Conservation (phyloP, 2,329 filamentous ascomycete species). For the Colletotrichum plurivorum region DNA sequence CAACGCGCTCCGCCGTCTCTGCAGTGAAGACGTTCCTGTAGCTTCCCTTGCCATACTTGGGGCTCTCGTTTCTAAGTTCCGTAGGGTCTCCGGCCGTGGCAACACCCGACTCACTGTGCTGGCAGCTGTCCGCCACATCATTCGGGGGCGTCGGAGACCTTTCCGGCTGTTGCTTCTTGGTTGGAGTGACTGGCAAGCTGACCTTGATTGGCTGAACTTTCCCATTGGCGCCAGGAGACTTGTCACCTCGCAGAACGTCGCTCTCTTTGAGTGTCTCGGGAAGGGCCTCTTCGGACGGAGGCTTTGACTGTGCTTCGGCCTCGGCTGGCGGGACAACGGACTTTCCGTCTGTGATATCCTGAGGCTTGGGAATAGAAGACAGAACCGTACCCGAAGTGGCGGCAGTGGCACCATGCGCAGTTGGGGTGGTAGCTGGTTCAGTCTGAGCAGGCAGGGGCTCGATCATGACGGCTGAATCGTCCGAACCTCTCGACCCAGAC, state of each 20-base stretch:
- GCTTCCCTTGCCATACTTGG: slow-evolving; percentile 1
- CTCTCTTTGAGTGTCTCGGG: slow-evolving; percentile 13
- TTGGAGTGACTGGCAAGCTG: slow-evolving; percentile 27
- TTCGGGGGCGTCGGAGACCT: background rate
- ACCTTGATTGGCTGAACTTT: slow-evolving; percentile 14
- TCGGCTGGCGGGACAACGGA: background rate
- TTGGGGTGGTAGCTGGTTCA: too few species aligned
- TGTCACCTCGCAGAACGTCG: background rate
- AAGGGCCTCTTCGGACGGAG: slow-evolving; percentile 47
- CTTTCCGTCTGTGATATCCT: background rate
- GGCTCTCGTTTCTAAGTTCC: background rate
- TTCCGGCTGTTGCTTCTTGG: slow-evolving; percentile 1
- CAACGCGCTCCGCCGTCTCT: background rate
- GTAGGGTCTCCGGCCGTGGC: background rate
- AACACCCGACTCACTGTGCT: background rate
- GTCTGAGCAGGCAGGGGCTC: too few species aligned
- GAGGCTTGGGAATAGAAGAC: background rate
- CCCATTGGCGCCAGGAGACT: background rate
- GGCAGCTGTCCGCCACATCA: background rate
- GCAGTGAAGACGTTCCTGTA: slow-evolving; percentile 16
- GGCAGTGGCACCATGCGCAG: too few species aligned
- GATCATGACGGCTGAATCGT: too few species aligned
- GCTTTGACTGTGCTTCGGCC: slow-evolving; percentile 47
- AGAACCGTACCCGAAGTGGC: too few species aligned
- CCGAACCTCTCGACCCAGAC: too few species aligned